Conservation (phyloP, 2,329 filamentous ascomycete genomes). For the Clarireedia monteithiana region DNA sequence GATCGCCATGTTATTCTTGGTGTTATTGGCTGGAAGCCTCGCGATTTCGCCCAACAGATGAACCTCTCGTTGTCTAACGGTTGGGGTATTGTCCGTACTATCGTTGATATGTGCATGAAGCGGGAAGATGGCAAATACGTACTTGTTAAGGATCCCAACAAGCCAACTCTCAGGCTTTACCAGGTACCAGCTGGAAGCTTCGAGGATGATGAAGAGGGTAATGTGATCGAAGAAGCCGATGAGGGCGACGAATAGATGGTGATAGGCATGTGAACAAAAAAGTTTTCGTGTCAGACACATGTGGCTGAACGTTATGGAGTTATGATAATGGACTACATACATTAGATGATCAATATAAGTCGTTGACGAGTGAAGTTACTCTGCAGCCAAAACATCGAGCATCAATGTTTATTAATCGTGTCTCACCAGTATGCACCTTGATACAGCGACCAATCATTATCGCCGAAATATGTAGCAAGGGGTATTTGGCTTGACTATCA, state of each 20-base stretch:
- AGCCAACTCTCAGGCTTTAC: conserved; percentile 88
- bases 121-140: conserved; percentile 76
- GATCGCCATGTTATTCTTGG: conserved; percentile 93
- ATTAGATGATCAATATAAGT: not conserved
- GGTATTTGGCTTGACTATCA: no score
- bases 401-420: no score
- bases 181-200: conserved; percentile 81
- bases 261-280: not conserved
- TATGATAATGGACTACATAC: conserved; percentile 3
- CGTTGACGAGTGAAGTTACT: no score
- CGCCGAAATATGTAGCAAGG: no score
- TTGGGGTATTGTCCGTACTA: conserved; percentile 98
- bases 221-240: conserved; percentile 26
- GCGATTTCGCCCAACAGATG: conserved; percentile 96
- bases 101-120: conserved; percentile 86
- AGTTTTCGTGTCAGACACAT: not conserved
- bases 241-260: conserved; percentile 22
- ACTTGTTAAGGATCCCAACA: conserved; percentile 88
- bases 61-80: conserved; percentile 94
- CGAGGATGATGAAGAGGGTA: conserved; percentile 74
- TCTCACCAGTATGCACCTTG: no score
- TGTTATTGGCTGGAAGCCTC: conserved; percentile 94
- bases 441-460: no score
- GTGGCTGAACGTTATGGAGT: conserved; percentile 4
- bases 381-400: no score